These are phyloP conservation scores for Prunus yedoensis DNA, from an alignment of 331 rosid species.

Conservation along the genomic window DNA sequence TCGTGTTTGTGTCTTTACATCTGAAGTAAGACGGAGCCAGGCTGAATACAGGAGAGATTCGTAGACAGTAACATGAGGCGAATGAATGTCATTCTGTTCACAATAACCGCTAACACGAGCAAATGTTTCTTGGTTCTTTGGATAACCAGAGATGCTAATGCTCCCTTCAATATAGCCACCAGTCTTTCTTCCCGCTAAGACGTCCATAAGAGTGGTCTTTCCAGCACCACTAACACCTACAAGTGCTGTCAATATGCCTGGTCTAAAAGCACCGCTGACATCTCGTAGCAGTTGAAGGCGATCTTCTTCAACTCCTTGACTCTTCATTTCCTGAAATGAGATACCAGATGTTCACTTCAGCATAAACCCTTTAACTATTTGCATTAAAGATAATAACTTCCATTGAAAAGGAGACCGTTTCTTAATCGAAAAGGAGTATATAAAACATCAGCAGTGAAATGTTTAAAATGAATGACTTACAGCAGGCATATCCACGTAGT, in stretches of 20 bases:
- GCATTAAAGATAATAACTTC: no score
- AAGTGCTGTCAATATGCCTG: slow-evolving; percentile 51
- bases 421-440: neutral
- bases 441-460: neutral
- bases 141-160: slow-evolving; percentile 46
- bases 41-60: slow-evolving; percentile 50
- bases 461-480: slow-evolving; percentile 28
- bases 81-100: slow-evolving; percentile 54
- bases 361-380: neutral
- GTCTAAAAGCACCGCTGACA: slow-evolving; percentile 51
- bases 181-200: slow-evolving; percentile 52
- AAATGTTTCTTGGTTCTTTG: slow-evolving; percentile 48
- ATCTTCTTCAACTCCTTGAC: slow-evolving; percentile 33
- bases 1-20: slow-evolving; percentile 30
- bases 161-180: slow-evolving; percentile 47
- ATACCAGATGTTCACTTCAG: slow-evolving; percentile 7
- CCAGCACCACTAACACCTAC: slow-evolving; percentile 61
- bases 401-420: neutral
- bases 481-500: slow-evolving; percentile 51
- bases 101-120: slow-evolving; percentile 50
- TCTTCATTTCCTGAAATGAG: slow-evolving; percentile 46
- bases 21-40: slow-evolving; percentile 48
- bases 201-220: slow-evolving; percentile 53
- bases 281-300: slow-evolving; percentile 46
- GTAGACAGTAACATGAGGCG: slow-evolving; percentile 44